Conservation (phyloP, 805 yeast genomes). For the Ogataea nonfermentans region DNA sequence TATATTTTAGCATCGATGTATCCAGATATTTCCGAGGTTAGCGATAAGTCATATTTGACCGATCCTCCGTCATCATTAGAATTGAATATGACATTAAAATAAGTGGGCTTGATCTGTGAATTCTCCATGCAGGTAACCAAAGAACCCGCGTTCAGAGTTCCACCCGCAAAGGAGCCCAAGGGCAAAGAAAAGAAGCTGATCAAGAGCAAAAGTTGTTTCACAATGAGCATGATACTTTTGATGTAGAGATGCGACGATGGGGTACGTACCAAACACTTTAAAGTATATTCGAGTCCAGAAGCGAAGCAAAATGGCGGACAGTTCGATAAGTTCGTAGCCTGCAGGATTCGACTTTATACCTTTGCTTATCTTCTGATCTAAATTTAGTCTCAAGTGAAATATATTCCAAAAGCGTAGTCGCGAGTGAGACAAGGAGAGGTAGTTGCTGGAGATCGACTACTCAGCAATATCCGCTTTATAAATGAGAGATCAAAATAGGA, state of each 20-base stretch:
- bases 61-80: constrained; percentile 70
- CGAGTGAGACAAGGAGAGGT: too few species aligned
- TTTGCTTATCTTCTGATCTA: not conserved
- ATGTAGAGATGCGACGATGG: not conserved
- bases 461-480: not conserved
- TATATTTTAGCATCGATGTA: constrained; percentile 66
- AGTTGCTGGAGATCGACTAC: too few species aligned
- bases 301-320: not conserved
- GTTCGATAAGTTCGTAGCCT: not conserved
- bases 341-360: not conserved
- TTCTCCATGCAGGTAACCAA: constrained; percentile 83
- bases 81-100: constrained; percentile 71
- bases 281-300: too few species aligned
- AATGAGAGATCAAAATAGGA: constrained; percentile 1
- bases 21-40: constrained; percentile 66
- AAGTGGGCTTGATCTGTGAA: constrained; percentile 68
- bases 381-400: not conserved
- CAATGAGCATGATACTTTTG: not conserved
- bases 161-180: constrained; percentile 15
- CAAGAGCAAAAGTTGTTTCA: not conserved
- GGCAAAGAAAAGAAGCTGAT: constrained; percentile 1
- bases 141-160: constrained; percentile 60
- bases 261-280: not conserved
- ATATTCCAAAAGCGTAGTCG: too few species aligned
- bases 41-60: constrained; percentile 64